Evolutionary conservation across 768 basidiomycete genomes (phyloP).

Genomic region (Tulasnella sp.): DNA sequence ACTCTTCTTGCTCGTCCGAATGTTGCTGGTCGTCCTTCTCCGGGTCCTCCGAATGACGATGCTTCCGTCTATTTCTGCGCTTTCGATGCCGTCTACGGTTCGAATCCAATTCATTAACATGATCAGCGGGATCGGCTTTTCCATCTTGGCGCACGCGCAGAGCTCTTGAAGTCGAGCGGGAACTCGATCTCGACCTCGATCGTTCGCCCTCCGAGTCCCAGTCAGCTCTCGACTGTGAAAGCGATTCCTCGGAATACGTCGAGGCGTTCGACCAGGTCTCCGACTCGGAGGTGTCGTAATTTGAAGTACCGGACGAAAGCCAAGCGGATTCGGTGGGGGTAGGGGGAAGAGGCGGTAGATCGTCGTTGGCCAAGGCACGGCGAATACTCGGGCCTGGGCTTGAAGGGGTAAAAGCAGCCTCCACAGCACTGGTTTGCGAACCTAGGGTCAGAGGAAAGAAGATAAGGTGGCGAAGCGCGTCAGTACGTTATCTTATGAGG

Average conservation of each 20-base stretch:
- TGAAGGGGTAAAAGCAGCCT: not conserved
- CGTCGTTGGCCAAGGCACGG: not conserved
- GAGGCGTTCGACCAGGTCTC: conserved; percentile 20
- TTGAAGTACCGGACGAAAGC: not conserved
- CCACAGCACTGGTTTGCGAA: not conserved
- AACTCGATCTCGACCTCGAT: not conserved
- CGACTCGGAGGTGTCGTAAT: conserved; percentile 12
- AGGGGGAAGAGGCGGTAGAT: not conserved
- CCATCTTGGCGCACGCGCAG: not conserved
- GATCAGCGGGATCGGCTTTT: not conserved
- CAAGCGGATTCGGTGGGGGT: not conserved
- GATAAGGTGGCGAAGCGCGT: not conserved
- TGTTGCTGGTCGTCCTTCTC: not conserved
- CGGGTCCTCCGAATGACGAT: not conserved
- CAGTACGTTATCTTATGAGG: too few relatives aligned
- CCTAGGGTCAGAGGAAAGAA: not conserved
- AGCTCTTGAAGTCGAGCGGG: not conserved
- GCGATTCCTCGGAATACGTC: not conserved
- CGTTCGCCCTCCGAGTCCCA: not conserved
- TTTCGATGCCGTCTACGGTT: not conserved
- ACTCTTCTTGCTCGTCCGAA: conserved; percentile 30
- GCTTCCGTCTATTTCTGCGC: not conserved
- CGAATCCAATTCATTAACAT: not conserved
- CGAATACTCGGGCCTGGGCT: not conserved
- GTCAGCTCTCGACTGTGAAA: not conserved